Evolutionary conservation across 2,329 filamentous ascomycete genomes (phyloP), one percentile per base, ranked within the genome.

Genomic region (Arthrobotrys megalospora): DNA sequence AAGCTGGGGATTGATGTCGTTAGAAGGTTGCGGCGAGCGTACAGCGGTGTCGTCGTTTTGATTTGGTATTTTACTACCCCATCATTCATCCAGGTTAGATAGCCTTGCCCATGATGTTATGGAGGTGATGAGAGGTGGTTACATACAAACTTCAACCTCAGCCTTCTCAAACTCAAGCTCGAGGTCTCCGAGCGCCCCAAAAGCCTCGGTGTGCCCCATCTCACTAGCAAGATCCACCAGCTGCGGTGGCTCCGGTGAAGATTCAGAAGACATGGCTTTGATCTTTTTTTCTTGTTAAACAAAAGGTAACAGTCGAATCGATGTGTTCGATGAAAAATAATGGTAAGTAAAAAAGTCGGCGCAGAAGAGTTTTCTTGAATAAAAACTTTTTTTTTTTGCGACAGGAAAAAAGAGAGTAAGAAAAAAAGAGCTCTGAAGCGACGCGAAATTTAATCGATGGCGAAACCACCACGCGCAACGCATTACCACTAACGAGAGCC

Each of bases 121-220:
- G 43, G 19, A 12, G 34, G 63, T 47, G 19, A 34, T 58, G 77
- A 81, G 21, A 53, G 47, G 34, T 10, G 14, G n/a, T 60, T 69
- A 88, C 91, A 84, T 87, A 97, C 94, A 88, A 82, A 96, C 91
- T 84, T 97, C 91, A 41, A 91, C 88, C 85, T 97, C 94, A 41
- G 90, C 90, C 82, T 94, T 90, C 77, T 94, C 91, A 82, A 97
- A 97, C 80, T 96, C 91, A 81, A 90, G 88, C 87, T 97, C 93
- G 80, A 97, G 87, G 72, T 91, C 88, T 75, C 90, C 89, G 80
- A 98, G 90, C 84, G 95, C 89, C 85, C 93, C 91, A 85, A 93
- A 94, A 76, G 88, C 88, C 79, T 91, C 85, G 76, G 85, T 81
- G 76, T 85, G 86, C 24, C 85, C 84, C 76, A 85, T 84, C 8